These are phyloP conservation scores for Coemansia nantahalensis DNA, from an alignment of 192 early-diverging fungal genomes.

Conservation along the genomic window DNA sequence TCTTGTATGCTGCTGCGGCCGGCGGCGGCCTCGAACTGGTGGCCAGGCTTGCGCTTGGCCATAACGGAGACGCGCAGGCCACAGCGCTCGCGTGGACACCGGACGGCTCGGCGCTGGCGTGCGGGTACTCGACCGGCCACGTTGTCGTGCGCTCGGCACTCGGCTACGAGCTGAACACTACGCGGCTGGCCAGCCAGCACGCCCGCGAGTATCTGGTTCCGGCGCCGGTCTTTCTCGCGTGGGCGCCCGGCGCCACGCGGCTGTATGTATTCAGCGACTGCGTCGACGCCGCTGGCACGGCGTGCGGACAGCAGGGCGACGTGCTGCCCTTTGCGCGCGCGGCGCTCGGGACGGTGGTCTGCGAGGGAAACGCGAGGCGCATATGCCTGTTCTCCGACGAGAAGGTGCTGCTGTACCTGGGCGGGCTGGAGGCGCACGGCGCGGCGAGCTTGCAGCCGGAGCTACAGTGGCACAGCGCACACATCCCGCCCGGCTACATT, in stretches of 20 bases:
- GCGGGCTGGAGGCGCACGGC: slow-evolving; percentile 13
- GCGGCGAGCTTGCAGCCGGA: slow-evolving; percentile 10
- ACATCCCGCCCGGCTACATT: slow-evolving; percentile 33
- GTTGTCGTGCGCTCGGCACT: slow-evolving; percentile 28
- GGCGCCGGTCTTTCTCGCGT: slow-evolving; percentile 12
- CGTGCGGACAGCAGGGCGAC: slow-evolving; percentile 15
- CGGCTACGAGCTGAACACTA: slow-evolving; percentile 38
- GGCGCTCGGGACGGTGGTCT: slow-evolving; percentile 10
- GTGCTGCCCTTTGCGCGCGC: slow-evolving; percentile 40
- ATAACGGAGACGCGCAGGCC: slow-evolving; percentile 14
- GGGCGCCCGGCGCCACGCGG: slow-evolving; percentile 19
- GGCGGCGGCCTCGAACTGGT: slow-evolving; percentile 1
- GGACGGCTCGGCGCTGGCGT: slow-evolving; percentile 35
- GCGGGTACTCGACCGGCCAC: slow-evolving; percentile 41
- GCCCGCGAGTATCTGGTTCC: not conserved
- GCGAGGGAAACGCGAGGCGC: slow-evolving; percentile 37
- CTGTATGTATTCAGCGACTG: slow-evolving; percentile 10
- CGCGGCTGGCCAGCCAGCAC: slow-evolving; percentile 13
- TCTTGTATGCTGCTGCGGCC: slow-evolving; percentile 8
- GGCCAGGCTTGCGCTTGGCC: slow-evolving; percentile 2
- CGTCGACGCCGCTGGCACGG: not conserved
- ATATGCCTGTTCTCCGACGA: slow-evolving; percentile 47
- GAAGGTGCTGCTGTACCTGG: slow-evolving; percentile 32
- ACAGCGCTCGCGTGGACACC: slow-evolving; percentile 30
- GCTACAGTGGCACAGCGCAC: slow-evolving; percentile 36